These are phyloP conservation scores for Sordariomycetes sp. DNA, from an alignment of 2,329 filamentous ascomycete species.

Conservation along the genomic window DNA sequence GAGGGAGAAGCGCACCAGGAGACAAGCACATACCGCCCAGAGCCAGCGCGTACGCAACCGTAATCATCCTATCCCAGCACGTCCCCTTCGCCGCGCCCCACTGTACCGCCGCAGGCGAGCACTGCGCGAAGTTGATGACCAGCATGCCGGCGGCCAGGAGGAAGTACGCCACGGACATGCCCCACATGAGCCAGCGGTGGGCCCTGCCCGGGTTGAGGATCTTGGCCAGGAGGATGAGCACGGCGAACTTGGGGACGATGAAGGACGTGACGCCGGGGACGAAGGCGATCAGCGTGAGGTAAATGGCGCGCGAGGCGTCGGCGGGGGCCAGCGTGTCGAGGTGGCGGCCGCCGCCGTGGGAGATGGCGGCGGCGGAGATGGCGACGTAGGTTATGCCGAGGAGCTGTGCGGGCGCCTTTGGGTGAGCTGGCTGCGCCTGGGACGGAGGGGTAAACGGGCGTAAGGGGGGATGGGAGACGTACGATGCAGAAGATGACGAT, in stretches of 20 bases:
- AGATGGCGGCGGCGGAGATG: constrained; percentile 21
- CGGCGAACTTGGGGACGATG: constrained; percentile 28
- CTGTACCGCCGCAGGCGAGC: constrained; percentile 22
- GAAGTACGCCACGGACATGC: constrained; percentile 19
- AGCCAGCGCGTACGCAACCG: constrained; percentile 27
- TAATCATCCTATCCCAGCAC: constrained; percentile 21
- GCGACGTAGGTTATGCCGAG: constrained; percentile 21
- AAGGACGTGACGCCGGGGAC: constrained; percentile 26
- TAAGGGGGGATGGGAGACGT: not conserved
- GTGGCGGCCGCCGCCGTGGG: constrained; percentile 27
- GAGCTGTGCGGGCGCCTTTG: no score
- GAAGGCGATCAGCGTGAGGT: constrained; percentile 25
- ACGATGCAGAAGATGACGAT: constrained; percentile 5
- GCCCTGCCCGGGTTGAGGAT: constrained; percentile 22
- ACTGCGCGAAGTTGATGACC: constrained; percentile 22
- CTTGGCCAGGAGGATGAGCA: constrained; percentile 24
- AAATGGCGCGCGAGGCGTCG: constrained; percentile 17
- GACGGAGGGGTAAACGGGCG: no score
- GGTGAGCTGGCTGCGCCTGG: no score
- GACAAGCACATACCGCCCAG: constrained; percentile 20
- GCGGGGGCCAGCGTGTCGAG: constrained; percentile 16
- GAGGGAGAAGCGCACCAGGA: no score
- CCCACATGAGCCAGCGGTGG: constrained; percentile 25
- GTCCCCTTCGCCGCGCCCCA: constrained; percentile 25
- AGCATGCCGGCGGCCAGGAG: constrained; percentile 26